Conservation (phyloP, 2,329 filamentous ascomycete species). For the Diaporthe eres region DNA sequence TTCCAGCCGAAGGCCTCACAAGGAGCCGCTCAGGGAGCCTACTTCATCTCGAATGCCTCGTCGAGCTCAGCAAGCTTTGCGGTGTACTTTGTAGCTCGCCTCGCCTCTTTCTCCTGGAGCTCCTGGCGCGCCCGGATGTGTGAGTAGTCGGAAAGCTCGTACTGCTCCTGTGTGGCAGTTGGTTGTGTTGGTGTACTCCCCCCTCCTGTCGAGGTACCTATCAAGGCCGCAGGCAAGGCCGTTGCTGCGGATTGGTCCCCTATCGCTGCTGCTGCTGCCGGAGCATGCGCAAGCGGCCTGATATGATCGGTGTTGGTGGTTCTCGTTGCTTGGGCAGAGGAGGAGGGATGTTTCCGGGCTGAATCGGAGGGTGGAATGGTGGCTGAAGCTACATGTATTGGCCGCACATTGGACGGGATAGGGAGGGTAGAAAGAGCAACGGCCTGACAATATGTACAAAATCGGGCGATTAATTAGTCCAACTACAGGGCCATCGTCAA, state of each 20-base stretch:
- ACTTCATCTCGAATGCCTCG: conserved; percentile 79
- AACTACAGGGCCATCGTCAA: conserved; percentile 23
- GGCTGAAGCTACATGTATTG: conserved; percentile 38
- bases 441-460: conserved; percentile 17
- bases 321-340: conserved; percentile 37
- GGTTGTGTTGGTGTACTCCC: conserved; percentile 35
- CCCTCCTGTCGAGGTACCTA: conserved; percentile 38
- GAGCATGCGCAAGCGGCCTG: conserved; percentile 20
- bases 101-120: conserved; percentile 50
- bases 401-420: conserved; percentile 32
- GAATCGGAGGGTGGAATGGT: conserved; percentile 37
- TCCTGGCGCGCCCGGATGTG: conserved; percentile 50
- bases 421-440: background rate
- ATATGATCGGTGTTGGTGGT: conserved; percentile 21
- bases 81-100: conserved; percentile 61
- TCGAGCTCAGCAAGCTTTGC: conserved; percentile 80
- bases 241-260: conserved; percentile 28
- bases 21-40: background rate
- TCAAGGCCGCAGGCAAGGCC: conserved; percentile 31
- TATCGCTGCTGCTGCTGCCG: conserved; percentile 28
- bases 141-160: conserved; percentile 60
- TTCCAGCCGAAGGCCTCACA: background rate
- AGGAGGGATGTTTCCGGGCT: conserved; percentile 36
- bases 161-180: conserved; percentile 44
- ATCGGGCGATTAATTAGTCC: conserved; percentile 21